These are phyloP conservation scores for Epichloe uncinata DNA, from an alignment of 2,329 filamentous ascomycete species.

Conservation along the genomic window DNA sequence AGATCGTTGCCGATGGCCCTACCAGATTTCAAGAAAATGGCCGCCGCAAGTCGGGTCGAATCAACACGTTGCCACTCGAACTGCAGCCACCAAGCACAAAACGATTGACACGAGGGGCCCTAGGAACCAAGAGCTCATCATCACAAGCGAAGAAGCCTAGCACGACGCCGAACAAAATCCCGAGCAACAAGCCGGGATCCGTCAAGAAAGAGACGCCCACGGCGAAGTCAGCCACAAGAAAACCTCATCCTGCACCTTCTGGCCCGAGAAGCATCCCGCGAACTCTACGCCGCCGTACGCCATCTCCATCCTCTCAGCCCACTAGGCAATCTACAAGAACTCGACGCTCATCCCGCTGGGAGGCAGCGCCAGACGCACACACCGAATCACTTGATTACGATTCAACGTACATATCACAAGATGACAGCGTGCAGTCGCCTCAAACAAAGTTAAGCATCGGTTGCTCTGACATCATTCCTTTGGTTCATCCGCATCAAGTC, in stretches of 20 bases:
- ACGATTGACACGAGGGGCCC: conserved; percentile 34
- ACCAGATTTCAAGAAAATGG: conserved; percentile 71
- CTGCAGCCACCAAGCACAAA: conserved; percentile 35
- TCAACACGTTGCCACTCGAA: conserved; percentile 43
- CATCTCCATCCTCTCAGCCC: conserved; percentile 26
- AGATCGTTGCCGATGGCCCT: conserved; percentile 68
- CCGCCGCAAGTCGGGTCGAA: conserved; percentile 51
- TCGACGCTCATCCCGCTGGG: conserved; percentile 29
- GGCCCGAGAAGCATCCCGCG: conserved; percentile 19
- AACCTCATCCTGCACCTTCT: conserved; percentile 6
- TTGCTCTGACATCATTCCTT: conserved; percentile 30
- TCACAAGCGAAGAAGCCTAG: conserved; percentile 20
- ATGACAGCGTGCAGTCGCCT: conserved; percentile 21
- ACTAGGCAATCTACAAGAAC: conserved; percentile 29
- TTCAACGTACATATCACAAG: conserved; percentile 6
- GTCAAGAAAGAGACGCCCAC: conserved; percentile 15
- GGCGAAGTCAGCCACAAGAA: conserved; percentile 19
- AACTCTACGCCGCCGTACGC: conserved; percentile 24
- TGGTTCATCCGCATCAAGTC: conserved; percentile 46
- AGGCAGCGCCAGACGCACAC: conserved; percentile 13
- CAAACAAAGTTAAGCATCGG: conserved; percentile 36
- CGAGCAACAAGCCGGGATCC: conserved; percentile 14
- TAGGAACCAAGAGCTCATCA: conserved; percentile 15
- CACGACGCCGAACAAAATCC: conserved; percentile 16
- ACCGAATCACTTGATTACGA: conserved; percentile 8